These are phyloP conservation scores for Suillus hirtellus DNA, from an alignment of 768 basidiomycete genomes.

Conservation along the genomic window DNA sequence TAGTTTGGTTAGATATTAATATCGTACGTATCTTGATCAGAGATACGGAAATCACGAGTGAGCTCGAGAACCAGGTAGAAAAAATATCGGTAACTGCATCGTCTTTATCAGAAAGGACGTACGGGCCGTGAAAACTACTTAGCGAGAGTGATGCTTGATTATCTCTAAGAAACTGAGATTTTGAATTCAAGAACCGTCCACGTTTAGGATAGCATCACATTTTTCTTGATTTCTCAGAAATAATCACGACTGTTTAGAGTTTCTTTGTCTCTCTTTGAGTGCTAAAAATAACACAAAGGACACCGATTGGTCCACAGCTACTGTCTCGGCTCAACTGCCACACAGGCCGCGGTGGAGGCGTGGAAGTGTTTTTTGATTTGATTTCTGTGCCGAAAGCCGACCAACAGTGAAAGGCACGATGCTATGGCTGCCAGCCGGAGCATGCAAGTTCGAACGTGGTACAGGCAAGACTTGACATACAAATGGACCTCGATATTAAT, in stretches of 20 bases:
- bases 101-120: not conserved
- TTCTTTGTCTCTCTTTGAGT: not conserved
- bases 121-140: not conserved
- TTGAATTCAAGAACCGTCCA: not conserved
- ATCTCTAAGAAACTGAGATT: not conserved
- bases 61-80: not conserved
- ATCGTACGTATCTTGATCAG: not conserved
- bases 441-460: slow-evolving; percentile 5
- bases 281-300: slow-evolving; percentile 2
- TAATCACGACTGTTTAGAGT: not conserved
- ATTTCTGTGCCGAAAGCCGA: not conserved
- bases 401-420: not conserved
- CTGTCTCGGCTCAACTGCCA: not conserved
- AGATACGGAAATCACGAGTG: not conserved
- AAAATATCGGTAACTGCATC: not conserved
- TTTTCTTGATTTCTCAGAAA: not conserved
- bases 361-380: not conserved
- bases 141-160: not conserved
- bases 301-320: not conserved
- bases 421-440: not conserved
- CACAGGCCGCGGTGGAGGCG: not conserved
- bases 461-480: not conserved
- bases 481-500: not conserved
- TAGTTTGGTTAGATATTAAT: not conserved
- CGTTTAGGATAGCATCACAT: not conserved